phyloP scores from a whole-genome alignment of 2,329 filamentous ascomycete genomes.

The Westerdykella ornata region DNA sequence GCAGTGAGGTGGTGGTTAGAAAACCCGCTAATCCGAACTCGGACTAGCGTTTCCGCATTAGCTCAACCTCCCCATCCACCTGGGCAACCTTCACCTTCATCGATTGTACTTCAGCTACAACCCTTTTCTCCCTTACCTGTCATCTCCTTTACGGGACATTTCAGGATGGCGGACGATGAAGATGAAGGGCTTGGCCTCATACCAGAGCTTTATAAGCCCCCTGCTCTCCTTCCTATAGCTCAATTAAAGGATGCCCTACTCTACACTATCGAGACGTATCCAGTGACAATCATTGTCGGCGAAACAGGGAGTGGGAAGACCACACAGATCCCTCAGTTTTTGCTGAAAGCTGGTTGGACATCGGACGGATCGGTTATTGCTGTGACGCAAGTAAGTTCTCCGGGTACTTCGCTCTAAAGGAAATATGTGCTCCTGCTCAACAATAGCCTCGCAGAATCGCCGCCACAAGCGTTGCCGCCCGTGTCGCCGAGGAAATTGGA shows the following conservation, averaged over 20 bases:
- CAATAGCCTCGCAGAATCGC: conserved; percentile 77
- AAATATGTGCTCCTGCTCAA: conserved; percentile 6
- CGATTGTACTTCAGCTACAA: too few relatives aligned
- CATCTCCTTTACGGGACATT: too few relatives aligned
- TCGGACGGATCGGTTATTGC: conserved; percentile 74
- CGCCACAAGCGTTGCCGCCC: conserved; percentile 78
- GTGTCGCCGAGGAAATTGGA: conserved; percentile 83
- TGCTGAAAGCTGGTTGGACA: conserved; percentile 86
- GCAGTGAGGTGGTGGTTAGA: too few relatives aligned
- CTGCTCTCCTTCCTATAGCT: conserved; percentile 77
- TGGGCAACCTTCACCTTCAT: too few relatives aligned
- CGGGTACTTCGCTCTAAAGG: background rate
- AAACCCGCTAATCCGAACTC: too few relatives aligned
- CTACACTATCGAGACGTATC: conserved; percentile 77
- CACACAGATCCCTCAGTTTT: conserved; percentile 88
- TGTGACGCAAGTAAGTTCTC: conserved; percentile 69
- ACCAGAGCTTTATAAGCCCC: conserved; percentile 77
- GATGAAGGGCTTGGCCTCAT: conserved; percentile 47
- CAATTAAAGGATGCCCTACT: conserved; percentile 72
- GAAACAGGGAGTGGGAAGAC: conserved; percentile 95
- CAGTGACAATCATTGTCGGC: conserved; percentile 82
- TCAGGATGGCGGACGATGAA: too few relatives aligned
- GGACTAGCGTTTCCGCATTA: too few relatives aligned
- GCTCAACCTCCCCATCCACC: too few relatives aligned
- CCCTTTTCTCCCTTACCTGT: too few relatives aligned